Conservation (phyloP, 83 land plant genomes). For the Thuja plicata region DNA sequence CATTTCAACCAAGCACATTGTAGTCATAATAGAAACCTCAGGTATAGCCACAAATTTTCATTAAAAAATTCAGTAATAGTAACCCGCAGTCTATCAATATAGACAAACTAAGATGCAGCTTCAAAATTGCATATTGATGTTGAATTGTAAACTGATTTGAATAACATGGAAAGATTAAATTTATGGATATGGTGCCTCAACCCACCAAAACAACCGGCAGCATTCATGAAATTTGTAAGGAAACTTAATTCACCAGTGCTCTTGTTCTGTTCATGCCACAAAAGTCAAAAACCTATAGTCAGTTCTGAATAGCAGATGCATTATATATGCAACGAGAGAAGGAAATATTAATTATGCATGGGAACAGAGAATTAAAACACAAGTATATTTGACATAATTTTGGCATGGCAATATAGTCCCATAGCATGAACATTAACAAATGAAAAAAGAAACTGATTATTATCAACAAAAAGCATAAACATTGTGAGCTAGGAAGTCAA, state of each 20-base stretch:
- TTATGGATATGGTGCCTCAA: neutral
- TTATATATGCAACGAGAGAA: neutral
- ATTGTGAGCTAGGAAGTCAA: neutral
- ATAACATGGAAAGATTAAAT: neutral
- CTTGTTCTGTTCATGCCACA: slow-evolving; percentile 60
- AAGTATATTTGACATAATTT: neutral
- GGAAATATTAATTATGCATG: neutral
- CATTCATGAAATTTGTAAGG: slow-evolving; percentile 76
- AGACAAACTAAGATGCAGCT: neutral
- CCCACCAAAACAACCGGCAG: slow-evolving; percentile 76
- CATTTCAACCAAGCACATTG: slow-evolving; percentile 5
- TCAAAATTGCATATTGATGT: neutral
- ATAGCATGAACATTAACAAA: neutral
- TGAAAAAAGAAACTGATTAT: neutral
- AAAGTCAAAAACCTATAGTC: neutral
- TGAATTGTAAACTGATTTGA: neutral
- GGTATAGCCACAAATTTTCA: neutral
- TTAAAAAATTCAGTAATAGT: neutral
- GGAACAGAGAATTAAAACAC: neutral
- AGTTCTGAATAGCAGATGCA: neutral
- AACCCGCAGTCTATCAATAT: neutral
- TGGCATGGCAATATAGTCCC: neutral
- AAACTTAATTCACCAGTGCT: slow-evolving; percentile 88
- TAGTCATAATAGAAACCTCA: neutral
- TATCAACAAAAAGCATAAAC: neutral